A percentile compares a stretch with the other conserved stretches of the same genome.
Evolutionary conservation across 805 yeast species (phyloP).

Genomic region (Ogataea zsoltii): DNA sequence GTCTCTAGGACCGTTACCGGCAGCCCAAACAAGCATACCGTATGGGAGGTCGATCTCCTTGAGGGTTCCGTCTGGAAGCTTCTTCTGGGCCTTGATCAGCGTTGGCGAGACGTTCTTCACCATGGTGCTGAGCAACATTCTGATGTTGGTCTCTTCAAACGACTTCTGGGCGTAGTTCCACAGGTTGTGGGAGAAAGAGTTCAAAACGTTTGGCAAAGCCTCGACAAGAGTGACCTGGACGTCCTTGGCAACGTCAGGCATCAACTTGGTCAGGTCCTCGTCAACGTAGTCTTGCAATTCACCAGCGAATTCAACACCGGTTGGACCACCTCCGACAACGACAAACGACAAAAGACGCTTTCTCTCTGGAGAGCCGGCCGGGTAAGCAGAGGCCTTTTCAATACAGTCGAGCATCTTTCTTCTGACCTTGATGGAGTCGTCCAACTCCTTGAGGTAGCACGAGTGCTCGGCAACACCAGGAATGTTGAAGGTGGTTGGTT

Average conservation of each 20-base stretch:
- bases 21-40: conserved; percentile 59
- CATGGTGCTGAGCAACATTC: conserved; percentile 49
- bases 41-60: conserved; percentile 46
- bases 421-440: conserved; percentile 50
- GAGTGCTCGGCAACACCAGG: conserved; percentile 60
- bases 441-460: conserved; percentile 51
- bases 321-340: conserved; percentile 61
- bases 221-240: conserved; percentile 51
- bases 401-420: conserved; percentile 49
- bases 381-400: conserved; percentile 55
- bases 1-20: conserved; percentile 56
- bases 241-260: conserved; percentile 54
- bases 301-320: conserved; percentile 60
- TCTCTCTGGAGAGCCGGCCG: conserved; percentile 52
- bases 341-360: conserved; percentile 51
- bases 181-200: conserved; percentile 50
- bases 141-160: conserved; percentile 50
- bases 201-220: conserved; percentile 55
- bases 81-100: conserved; percentile 43
- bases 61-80: conserved; percentile 43
- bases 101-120: conserved; percentile 49
- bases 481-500: conserved; percentile 56
- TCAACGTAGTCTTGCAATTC: conserved; percentile 57
- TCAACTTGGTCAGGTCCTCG: conserved; percentile 54
- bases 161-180: conserved; percentile 53